Conservation (phyloP, 208 protist species). For the Eutreptiella sp. region DNA sequence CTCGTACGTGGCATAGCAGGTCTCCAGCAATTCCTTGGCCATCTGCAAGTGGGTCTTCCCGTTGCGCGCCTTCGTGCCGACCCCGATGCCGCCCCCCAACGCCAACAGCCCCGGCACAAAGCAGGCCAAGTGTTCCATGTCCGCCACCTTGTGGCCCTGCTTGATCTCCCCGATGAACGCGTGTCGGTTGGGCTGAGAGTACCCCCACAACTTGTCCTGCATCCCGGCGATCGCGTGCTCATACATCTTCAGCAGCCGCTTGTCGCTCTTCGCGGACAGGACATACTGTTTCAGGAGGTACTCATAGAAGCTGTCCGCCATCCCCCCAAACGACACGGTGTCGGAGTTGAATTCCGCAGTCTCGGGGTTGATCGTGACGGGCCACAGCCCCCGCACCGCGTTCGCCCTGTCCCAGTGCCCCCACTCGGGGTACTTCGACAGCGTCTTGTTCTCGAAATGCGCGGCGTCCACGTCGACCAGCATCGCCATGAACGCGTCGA, state of each 20-base stretch:
- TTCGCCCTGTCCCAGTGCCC: background rate
- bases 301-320: slow-evolving; percentile 47
- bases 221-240: slow-evolving; percentile 13
- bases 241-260: background rate
- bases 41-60: slow-evolving; percentile 28
- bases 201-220: slow-evolving; percentile 1
- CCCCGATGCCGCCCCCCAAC: slow-evolving; percentile 25
- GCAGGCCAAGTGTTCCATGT: slow-evolving; percentile 43
- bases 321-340: slow-evolving; percentile 32
- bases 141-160: slow-evolving; percentile 14
- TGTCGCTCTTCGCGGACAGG: slow-evolving; percentile 12
- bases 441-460: no score
- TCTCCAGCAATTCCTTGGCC: slow-evolving; percentile 30
- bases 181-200: no score
- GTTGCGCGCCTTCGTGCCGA: slow-evolving; percentile 11
- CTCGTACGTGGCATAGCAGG: slow-evolving; percentile 36
- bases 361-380: slow-evolving; percentile 27
- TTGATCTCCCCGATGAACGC: no score
- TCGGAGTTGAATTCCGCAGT: background rate
- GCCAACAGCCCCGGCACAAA: slow-evolving; percentile 41
- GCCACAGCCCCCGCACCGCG: slow-evolving; percentile 31
- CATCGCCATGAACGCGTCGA: slow-evolving; percentile 16
- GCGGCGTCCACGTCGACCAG: background rate
- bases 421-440: no score
- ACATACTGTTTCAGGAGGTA: slow-evolving; percentile 48